phyloP scores from a whole-genome alignment of 2,329 filamentous ascomycete species.

The Aquanectria penicillioides region DNA sequence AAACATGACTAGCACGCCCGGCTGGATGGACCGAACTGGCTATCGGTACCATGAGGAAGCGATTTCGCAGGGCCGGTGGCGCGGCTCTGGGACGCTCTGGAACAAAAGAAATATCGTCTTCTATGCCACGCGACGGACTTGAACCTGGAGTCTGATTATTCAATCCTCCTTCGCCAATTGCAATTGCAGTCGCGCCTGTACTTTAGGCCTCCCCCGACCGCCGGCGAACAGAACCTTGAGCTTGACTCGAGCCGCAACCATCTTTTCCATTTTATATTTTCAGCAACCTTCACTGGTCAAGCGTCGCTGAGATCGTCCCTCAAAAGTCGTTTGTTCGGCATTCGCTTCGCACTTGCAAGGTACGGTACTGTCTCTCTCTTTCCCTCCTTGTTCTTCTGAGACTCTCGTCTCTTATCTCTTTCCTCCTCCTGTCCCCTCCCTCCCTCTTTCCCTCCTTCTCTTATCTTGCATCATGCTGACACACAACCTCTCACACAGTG shows the following conservation, averaged over 20 bases:
- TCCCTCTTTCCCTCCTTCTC: neutral
- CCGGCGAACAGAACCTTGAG: too few species aligned
- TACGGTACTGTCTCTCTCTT: too few species aligned
- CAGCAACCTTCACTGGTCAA: slow-evolving; percentile 9
- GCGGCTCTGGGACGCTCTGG: neutral
- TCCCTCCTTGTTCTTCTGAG: neutral
- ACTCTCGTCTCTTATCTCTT: neutral
- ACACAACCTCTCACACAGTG: neutral
- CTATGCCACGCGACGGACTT: too few species aligned
- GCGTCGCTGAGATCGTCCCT: slow-evolving; percentile 9
- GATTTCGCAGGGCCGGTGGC: neutral
- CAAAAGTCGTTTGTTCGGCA: neutral
- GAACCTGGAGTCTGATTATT: too few species aligned
- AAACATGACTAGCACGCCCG: neutral
- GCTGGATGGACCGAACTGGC: neutral
- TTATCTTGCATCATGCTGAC: slow-evolving; percentile 9
- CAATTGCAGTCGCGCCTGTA: too few species aligned
- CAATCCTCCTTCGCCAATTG: too few species aligned
- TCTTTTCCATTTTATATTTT: neutral
- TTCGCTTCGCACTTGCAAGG: too few species aligned
- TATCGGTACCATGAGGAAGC: neutral
- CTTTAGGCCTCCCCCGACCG: too few species aligned
- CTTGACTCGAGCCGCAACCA: slow-evolving; percentile 1
- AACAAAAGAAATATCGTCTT: neutral
- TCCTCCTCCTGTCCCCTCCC: neutral